Evolutionary conservation across 352 stramenopile species (phyloP).

Genomic region (Aphanomyces invadans): DNA sequence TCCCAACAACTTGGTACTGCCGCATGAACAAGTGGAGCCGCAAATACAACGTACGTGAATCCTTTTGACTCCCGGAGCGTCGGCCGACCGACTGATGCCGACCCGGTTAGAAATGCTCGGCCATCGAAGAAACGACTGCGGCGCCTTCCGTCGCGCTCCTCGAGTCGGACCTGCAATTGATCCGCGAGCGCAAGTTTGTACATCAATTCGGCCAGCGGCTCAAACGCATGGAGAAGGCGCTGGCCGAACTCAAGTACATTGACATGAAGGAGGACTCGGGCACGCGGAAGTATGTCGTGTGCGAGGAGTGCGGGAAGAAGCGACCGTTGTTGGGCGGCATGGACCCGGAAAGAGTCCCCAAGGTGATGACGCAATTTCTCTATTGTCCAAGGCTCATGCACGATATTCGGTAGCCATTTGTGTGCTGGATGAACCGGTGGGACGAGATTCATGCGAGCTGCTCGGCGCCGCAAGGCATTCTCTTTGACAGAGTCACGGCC

Average conservation of each 20-base stretch:
- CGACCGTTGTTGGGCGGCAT: constrained; percentile 65
- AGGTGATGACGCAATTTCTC: neutral
- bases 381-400: neutral
- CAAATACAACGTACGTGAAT: constrained; percentile 55
- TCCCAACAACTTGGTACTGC: constrained; percentile 74
- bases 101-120: constrained; percentile 55
- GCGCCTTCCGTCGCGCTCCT: constrained; percentile 42
- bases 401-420: constrained; percentile 44
- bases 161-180: constrained; percentile 48
- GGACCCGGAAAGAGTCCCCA: constrained; percentile 50
- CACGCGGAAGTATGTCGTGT: constrained; percentile 61
- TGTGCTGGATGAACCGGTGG: constrained; percentile 78
- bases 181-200: constrained; percentile 57
- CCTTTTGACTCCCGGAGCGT: too few species aligned
- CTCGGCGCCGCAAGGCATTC: constrained; percentile 49
- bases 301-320: constrained; percentile 61
- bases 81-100: neutral
- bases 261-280: constrained; percentile 54
- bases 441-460: constrained; percentile 71
- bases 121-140: constrained; percentile 54
- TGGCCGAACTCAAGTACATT: constrained; percentile 55
- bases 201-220: constrained; percentile 57
- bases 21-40: constrained; percentile 84
- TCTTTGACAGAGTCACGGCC: constrained; percentile 19
- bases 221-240: constrained; percentile 68